Evolutionary conservation across 2,329 filamentous ascomycete genomes (phyloP).

Genomic region (Ophiostoma ulmi): DNA sequence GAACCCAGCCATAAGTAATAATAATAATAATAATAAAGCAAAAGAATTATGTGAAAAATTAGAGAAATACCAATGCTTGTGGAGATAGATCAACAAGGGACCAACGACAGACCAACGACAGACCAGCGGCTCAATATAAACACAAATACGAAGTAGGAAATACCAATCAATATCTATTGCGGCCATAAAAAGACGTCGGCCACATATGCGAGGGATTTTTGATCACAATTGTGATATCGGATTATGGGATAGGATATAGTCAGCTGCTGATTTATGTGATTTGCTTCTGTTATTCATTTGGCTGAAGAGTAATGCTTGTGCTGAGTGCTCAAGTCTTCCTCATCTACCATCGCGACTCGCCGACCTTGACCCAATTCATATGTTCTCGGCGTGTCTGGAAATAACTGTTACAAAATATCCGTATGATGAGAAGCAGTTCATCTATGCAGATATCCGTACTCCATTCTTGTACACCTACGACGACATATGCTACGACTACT

Average conservation of each 20-base stretch:
- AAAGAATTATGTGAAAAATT: background rate
- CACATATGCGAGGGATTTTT: slow-evolving; percentile 2
- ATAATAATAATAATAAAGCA: background rate
- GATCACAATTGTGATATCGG: background rate
- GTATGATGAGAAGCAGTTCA: background rate
- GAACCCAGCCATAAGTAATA: background rate
- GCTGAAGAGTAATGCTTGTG: background rate
- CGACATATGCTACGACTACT: background rate
- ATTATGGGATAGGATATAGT: background rate
- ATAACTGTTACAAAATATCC: background rate
- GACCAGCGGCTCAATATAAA: background rate
- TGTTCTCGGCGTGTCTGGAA: too few relatives aligned
- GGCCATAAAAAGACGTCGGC: background rate
- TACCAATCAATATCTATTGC: background rate
- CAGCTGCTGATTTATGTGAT: background rate
- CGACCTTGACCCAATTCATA: background rate
- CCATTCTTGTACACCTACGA: background rate
- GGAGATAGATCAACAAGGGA: background rate
- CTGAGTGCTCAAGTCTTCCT: background rate
- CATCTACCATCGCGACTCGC: background rate
- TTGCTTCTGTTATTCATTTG: background rate
- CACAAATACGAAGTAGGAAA: background rate
- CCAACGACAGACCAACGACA: background rate
- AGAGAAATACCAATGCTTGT: background rate
- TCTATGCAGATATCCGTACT: background rate